Evolutionary conservation across 139 green algal species (phyloP), one percentile per base, ranked within the genome.

Genomic region (Raphidocelis subcapitata): DNA sequence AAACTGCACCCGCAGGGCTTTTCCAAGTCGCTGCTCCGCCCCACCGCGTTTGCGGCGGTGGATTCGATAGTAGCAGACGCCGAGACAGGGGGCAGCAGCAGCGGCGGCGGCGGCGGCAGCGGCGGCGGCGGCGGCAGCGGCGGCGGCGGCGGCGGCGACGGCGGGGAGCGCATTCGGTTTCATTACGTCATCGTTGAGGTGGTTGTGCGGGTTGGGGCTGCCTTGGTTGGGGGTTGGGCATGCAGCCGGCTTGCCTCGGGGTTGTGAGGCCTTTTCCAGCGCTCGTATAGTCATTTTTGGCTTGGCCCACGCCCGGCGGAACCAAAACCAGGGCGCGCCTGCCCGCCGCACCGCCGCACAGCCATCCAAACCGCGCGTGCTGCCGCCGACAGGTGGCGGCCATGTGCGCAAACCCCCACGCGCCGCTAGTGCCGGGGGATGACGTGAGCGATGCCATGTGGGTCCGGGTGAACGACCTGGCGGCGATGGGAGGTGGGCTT

Each of bases 181-280:
- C 82, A 87, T 31, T 87, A 84, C 52, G 74, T 73, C 20, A 74
- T 87, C 23, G 70, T 87, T 3, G 82, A 87, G 78, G 82, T 81
- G 26, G n/a, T 51, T 46, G 14, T 28, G 20, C 49, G 21, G 14
- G 8, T 1, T 23, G 29, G 10, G 23, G 47, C 8, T 62, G 46
- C 28, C 51, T 54, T 41, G 24, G 2, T 32, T 5, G n/a, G n/a
- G n/a, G n/a, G n/a, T n/a, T n/a, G n/a, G n/a, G n/a, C n/a, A n/a
- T n/a, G n/a, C n/a, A n/a, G n/a, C n/a, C n/a, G n/a, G n/a, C n/a
- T n/a, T n/a, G n/a, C n/a, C n/a, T n/a, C n/a, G n/a, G n/a, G n/a
- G n/a, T n/a, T n/a, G n/a, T n/a, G n/a, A n/a, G n/a, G n/a, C n/a
- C n/a, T n/a, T n/a, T n/a, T n/a, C n/a, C n/a, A n/a, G n/a, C n/a